Conservation (phyloP, 2,329 filamentous ascomycete genomes). For the Exserohilum rostratum region DNA sequence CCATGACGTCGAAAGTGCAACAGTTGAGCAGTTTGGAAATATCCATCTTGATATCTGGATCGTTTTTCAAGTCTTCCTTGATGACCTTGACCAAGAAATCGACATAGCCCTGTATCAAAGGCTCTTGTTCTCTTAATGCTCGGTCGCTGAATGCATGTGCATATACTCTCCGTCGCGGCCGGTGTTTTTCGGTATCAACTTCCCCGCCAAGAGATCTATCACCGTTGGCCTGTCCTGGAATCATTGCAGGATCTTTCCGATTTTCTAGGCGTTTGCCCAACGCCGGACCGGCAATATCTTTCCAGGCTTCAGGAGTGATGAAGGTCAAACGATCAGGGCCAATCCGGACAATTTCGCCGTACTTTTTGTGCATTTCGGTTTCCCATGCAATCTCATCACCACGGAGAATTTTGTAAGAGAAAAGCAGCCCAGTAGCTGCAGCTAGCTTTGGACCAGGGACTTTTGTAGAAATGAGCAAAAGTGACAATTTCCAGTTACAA, state of each 20-base stretch:
- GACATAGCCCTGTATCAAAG: constrained; percentile 44
- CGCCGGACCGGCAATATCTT: constrained; percentile 9
- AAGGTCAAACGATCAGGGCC: constrained; percentile 10
- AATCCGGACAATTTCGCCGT: constrained; percentile 12
- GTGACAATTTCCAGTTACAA: not conserved
- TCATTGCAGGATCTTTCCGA: not conserved
- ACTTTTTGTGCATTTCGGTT: not conserved
- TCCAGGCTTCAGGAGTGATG: constrained; percentile 10
- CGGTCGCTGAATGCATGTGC: constrained; percentile 45
- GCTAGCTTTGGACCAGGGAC: not conserved
- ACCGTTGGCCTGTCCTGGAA: too few relatives aligned
- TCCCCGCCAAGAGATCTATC: too few relatives aligned
- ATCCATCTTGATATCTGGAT: not conserved
- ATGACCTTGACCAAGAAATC: constrained; percentile 10
- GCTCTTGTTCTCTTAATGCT: constrained; percentile 43
- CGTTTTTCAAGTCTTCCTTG: not conserved
- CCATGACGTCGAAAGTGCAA: constrained; percentile 17
- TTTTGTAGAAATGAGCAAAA: not conserved
- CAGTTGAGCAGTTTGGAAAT: not conserved
- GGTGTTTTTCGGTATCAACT: not conserved
- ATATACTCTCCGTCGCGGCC: constrained; percentile 9
- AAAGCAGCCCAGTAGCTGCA: not conserved
- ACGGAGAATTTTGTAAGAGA: not conserved
- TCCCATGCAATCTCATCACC: not conserved
- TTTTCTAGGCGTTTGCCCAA: not conserved